These are phyloP conservation scores for Iris pallida DNA, from an alignment of 116 monocot genomes.

Conservation along the genomic window DNA sequence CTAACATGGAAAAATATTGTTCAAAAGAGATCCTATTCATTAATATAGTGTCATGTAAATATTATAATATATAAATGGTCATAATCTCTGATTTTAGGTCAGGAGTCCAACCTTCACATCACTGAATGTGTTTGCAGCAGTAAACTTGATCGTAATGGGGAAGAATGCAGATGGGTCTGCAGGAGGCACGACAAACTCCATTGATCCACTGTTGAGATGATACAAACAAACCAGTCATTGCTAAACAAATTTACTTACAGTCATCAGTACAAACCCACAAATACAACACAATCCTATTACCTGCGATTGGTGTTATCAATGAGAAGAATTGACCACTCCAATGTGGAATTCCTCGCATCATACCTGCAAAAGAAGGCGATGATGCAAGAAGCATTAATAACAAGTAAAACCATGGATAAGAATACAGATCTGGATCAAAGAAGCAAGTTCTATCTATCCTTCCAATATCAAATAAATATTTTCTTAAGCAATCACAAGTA, in stretches of 20 bases:
- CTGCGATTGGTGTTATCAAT: constrained; percentile 88
- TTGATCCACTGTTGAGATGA: constrained; percentile 62
- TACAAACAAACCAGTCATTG: background rate
- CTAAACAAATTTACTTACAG: background rate
- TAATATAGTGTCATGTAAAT: background rate
- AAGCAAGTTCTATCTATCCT: no score
- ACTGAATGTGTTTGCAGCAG: constrained; percentile 77
- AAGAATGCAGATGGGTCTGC: constrained; percentile 79
- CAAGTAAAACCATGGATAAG: background rate
- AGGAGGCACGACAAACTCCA: constrained; percentile 95
- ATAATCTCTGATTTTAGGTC: background rate
- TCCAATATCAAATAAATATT: no score
- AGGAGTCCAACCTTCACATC: constrained; percentile 64
- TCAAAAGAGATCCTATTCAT: no score
- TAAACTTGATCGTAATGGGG: constrained; percentile 70
- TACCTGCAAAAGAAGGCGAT: constrained; percentile 36
- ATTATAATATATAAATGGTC: background rate
- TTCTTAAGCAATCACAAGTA: no score
- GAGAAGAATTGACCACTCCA: constrained; percentile 94
- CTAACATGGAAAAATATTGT: background rate
- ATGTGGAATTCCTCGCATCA: constrained; percentile 68
- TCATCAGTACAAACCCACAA: background rate
- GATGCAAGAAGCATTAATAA: background rate
- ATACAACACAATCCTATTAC: constrained; percentile 20
- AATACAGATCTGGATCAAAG: no score